Conservation (phyloP, 169 alveolate genomes). For the Fabrea salina region DNA sequence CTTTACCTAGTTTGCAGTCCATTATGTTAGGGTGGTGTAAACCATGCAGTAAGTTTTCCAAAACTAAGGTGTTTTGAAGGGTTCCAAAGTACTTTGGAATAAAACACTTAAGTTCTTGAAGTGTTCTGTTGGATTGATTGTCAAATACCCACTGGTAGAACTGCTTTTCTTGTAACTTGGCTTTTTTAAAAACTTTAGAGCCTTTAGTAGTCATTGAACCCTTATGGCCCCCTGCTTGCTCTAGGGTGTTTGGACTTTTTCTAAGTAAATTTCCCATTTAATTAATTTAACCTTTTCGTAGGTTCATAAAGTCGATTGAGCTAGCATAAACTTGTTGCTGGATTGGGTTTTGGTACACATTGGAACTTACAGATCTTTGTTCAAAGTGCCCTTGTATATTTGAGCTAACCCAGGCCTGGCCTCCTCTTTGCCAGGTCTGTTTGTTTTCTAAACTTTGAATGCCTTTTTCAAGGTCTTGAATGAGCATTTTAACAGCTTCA, state of each 20-base stretch:
- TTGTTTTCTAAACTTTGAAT: not conserved
- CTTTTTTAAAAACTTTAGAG: not conserved
- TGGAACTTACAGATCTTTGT: not conserved
- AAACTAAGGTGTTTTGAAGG: not conserved
- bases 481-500: not conserved
- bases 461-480: not conserved
- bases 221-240: slow-evolving; percentile 27
- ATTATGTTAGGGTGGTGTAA: not conserved
- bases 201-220: slow-evolving; percentile 6
- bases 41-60: slow-evolving; percentile 3
- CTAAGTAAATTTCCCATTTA: too few species aligned
- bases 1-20: slow-evolving; percentile 29
- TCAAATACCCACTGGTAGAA: not conserved
- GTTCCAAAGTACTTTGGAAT: slow-evolving; percentile 18
- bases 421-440: not conserved
- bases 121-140: not conserved
- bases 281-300: too few species aligned
- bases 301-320: too few species aligned
- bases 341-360: not conserved
- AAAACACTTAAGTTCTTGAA: not conserved
- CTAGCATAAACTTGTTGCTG: not conserved
- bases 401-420: not conserved
- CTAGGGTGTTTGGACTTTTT: too few species aligned
- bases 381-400: not conserved
- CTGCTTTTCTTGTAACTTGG: not conserved